Conservation (phyloP, 345 rosid genomes). For the Aegle marmelos region DNA sequence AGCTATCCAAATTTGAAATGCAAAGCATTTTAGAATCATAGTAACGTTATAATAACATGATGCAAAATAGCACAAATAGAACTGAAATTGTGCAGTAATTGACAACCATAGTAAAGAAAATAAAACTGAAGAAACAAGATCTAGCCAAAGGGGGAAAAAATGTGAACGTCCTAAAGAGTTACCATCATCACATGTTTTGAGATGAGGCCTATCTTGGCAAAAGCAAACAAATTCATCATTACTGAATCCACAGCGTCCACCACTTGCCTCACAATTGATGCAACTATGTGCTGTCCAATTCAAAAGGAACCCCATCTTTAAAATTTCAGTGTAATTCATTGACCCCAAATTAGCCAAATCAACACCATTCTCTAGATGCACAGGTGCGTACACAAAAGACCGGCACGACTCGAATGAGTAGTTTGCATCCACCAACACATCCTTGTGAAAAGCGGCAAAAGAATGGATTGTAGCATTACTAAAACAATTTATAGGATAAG, state of each 20-base stretch:
- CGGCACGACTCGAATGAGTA: conserved; percentile 28
- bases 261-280: conserved; percentile 10
- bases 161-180: conserved; percentile 6
- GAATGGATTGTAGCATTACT: conserved; percentile 23
- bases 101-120: not conserved
- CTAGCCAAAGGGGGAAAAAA: no score
- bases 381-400: conserved; percentile 24
- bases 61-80: not conserved
- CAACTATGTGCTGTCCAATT: conserved; percentile 18
- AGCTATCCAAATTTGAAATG: no score
- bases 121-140: not conserved
- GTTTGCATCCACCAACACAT: not conserved
- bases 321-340: conserved; percentile 32
- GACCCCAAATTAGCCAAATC: not conserved
- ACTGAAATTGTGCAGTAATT: not conserved
- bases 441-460: conserved; percentile 38
- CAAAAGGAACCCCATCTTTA: conserved; percentile 55
- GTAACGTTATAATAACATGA: not conserved
- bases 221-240: conserved; percentile 4
- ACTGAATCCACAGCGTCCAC: conserved; percentile 20
- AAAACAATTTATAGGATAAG: conserved; percentile 31
- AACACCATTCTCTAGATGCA: conserved; percentile 8
- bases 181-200: conserved; percentile 43
- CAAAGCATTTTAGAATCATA: not conserved
- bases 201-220: conserved; percentile 34